Base-by-base conservation (phyloP, 2,329 filamentous ascomycete genomes). In the Penicillium fuscoglaucum region DNA sequence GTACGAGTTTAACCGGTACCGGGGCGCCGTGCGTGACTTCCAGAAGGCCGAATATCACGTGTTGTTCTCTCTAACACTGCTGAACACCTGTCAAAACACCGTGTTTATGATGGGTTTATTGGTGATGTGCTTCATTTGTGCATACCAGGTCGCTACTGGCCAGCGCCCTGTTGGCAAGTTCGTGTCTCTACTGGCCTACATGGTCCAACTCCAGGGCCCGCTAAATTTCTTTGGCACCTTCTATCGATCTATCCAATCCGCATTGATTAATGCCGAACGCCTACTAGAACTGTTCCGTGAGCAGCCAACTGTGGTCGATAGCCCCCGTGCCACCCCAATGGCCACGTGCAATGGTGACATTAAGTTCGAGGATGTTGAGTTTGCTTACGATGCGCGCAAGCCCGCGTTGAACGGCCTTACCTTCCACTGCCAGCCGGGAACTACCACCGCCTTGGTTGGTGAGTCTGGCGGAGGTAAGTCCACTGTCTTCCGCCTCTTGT, bases 381-480 rank as follows among this genome's bases (percentile, higher is more conserved):
- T 99, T 72, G 86, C 91, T 35, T 99, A 99, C 71, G 92, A 97
- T 73, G 80, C 84, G 55, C 90, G 92, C 53, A 93, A 91, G 72
- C 88, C 92, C 7, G 95, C 95, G 1, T 78, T 99, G 61, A 87
- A 89, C 63, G 88, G 92, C 46, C 82, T 99, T 49, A 88, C 85
- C 62, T 98, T 99, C 75, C 87, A 89, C 62, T 97, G 93, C 74
- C 79, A 81, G 19, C 93, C 95, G 2, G 95, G 95, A 52, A 97
- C 92, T 0, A 98, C 93, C 0, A 99, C 93, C 6, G 95, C 95
- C 0, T 88, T 99, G 63, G 95, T 99, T 19, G 95, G 95, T 63
- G 93, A 98, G 74, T 98, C 93, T 33, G 95, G 95, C 46, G 95
- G 95, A 59, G 95, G 95, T 65, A 99, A 99, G 76, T 98, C 93